Percentiles rank a stretch among this genome's conserved stretches.
These are phyloP conservation scores for Plantago major DNA, from an alignment of 257 asterid genomes.

Conservation along the genomic window DNA sequence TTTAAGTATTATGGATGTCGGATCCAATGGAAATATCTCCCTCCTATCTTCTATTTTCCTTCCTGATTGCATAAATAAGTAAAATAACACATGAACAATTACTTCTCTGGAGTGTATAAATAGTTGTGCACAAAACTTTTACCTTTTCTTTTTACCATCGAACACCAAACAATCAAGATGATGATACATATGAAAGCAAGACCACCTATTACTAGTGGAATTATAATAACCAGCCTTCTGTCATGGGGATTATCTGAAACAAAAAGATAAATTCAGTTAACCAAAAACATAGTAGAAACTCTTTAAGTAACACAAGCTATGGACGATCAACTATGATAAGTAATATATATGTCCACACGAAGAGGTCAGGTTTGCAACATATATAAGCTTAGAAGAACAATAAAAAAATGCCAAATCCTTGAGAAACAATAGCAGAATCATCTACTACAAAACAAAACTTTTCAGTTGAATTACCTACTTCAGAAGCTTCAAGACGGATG, in stretches of 20 bases:
- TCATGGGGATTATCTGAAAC: not conserved
- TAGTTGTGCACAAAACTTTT: not conserved
- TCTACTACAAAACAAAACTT: no score
- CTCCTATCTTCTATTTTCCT: constrained; percentile 21
- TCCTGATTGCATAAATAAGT: constrained; percentile 3
- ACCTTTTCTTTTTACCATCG: constrained; percentile 15
- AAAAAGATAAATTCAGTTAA: not conserved
- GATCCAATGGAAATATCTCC: constrained; percentile 25
- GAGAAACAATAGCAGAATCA: no score
- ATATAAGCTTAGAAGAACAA: no score
- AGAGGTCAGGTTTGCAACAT: no score
- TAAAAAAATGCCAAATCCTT: no score
- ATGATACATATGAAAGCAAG: not conserved
- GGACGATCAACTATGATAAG: no score
- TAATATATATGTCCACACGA: no score
- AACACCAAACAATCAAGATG: constrained; percentile 12
- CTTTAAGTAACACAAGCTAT: no score
- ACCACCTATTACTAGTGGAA: not conserved
- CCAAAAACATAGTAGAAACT: no score
- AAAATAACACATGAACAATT: not conserved
- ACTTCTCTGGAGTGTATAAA: constrained; percentile 9
- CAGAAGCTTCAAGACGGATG: constrained; percentile 25
- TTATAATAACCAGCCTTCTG: not conserved
- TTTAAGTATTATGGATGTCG: constrained; percentile 21
- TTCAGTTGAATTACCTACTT: constrained; percentile 15